A percentile compares a stretch with the other conserved stretches of the same genome.
Conservation (phyloP, 2,329 filamentous ascomycete species). For the Uncinocarpus reesii region DNA sequence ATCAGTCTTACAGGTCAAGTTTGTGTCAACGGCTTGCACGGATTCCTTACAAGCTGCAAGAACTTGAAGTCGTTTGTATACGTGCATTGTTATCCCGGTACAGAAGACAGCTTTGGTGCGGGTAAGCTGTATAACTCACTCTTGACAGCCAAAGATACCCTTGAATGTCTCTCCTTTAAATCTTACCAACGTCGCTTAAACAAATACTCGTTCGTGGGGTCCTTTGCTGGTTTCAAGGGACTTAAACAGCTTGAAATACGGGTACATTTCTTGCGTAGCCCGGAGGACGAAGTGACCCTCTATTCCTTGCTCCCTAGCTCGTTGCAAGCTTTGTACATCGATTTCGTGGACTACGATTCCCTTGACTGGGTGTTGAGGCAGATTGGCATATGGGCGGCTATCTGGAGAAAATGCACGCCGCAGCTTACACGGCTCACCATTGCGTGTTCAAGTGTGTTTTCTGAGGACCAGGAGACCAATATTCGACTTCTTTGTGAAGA, state of each 20-base stretch:
- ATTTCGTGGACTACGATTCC: not conserved
- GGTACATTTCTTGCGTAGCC: not conserved
- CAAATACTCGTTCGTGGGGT: not conserved
- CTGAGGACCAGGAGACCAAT: not conserved
- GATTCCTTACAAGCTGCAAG: slow-evolving; percentile 9
- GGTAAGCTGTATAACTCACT: slow-evolving; percentile 4
- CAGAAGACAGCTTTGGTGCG: not conserved
- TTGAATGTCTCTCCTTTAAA: not conserved
- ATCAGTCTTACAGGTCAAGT: not conserved
- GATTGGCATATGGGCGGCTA: not conserved
- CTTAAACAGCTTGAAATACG: not conserved
- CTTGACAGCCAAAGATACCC: not conserved
- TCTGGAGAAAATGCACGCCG: not conserved
- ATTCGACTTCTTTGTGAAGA: not conserved
- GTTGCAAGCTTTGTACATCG: not conserved
- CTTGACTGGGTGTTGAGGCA: not conserved
- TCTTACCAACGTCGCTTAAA: not conserved
- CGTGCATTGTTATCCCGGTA: slow-evolving; percentile 4
- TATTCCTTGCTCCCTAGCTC: slow-evolving; percentile 1
- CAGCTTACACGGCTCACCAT: not conserved
- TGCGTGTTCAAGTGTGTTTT: not conserved
- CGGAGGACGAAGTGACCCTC: not conserved
- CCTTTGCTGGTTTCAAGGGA: slow-evolving; percentile 1
- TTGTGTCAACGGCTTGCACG: slow-evolving; percentile 6
- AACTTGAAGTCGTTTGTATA: slow-evolving; percentile 13